These are phyloP conservation scores for Eucalyptus dawsonii DNA, from an alignment of 345 rosid genomes.

Conservation along the genomic window DNA sequence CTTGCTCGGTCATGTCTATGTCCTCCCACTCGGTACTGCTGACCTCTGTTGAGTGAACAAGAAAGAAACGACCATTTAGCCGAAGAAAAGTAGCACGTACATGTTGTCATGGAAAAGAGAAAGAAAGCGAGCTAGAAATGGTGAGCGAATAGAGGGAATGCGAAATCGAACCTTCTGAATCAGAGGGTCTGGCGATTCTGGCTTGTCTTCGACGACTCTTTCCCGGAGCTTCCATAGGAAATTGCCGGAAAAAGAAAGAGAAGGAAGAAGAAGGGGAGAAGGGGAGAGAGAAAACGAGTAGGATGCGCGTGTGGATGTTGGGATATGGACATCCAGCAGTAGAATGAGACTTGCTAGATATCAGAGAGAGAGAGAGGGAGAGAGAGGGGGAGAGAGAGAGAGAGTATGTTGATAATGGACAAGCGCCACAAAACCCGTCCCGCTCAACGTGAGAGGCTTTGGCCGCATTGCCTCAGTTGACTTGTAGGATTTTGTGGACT, in stretches of 20 bases:
- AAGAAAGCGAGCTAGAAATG: not conserved
- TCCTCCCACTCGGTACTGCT: constrained; percentile 53
- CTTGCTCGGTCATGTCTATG: constrained; percentile 47
- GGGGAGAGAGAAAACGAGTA: not conserved
- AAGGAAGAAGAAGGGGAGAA: not conserved
- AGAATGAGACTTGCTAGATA: not conserved
- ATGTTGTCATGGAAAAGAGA: not conserved
- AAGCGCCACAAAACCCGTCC: not conserved
- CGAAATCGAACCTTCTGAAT: not conserved
- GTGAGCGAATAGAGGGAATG: not conserved
- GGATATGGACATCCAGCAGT: not conserved
- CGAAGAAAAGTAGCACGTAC: not conserved
- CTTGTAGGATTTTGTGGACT: constrained; percentile 10
- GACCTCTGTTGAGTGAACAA: constrained; percentile 27
- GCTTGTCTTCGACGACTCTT: not conserved
- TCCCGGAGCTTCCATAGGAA: not conserved
- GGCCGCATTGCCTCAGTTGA: not conserved
- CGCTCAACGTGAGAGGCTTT: not conserved
- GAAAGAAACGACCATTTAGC: not conserved
- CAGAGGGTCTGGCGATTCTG: not conserved
- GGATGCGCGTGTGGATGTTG: not conserved
- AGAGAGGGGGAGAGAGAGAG: accelerated
- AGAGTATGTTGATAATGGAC: not conserved
- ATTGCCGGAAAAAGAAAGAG: not conserved
- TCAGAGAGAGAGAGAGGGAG: not conserved